Conservation (phyloP, 2,329 filamentous ascomycete genomes). For the Botrytis medusae region DNA sequence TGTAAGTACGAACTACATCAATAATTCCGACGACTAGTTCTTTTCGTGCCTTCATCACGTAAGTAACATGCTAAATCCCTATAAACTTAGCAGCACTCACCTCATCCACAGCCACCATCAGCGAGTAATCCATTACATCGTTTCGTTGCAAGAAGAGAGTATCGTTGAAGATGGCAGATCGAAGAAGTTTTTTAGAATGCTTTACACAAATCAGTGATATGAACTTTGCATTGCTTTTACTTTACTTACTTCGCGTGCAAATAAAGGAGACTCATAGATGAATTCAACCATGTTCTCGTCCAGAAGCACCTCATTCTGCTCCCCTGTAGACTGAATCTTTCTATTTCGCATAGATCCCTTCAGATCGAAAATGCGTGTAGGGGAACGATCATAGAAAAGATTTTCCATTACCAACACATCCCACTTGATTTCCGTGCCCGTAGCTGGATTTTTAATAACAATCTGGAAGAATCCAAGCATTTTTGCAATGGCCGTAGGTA, state of each 20-base stretch:
- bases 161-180: constrained; percentile 94
- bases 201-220: constrained; percentile 20
- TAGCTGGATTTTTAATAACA: constrained; percentile 90
- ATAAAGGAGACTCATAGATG: constrained; percentile 95
- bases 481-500: constrained; percentile 96
- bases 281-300: constrained; percentile 99
- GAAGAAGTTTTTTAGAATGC: constrained; percentile 90
- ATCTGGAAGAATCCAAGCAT: constrained; percentile 99
- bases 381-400: constrained; percentile 90
- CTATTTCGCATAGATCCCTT: constrained; percentile 99
- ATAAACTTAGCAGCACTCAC: constrained; percentile 10
- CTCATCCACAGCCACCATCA: constrained; percentile 98
- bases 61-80: neutral
- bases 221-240: neutral
- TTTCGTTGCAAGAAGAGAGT: constrained; percentile 92
- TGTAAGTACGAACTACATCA: constrained; percentile 97
- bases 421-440: constrained; percentile 90
- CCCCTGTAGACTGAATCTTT: constrained; percentile 92
- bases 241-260: constrained; percentile 67
- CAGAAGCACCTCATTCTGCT: constrained; percentile 92
- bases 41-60: constrained; percentile 54
- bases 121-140: constrained; percentile 98
- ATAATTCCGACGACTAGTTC: constrained; percentile 98
- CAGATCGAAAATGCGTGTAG: constrained; percentile 88
- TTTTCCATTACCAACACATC: constrained; percentile 97